Evolutionary conservation across 169 alveolate genomes (phyloP), one percentile per base, ranked within the genome.

Genomic region (Eimeria tenella): DNA sequence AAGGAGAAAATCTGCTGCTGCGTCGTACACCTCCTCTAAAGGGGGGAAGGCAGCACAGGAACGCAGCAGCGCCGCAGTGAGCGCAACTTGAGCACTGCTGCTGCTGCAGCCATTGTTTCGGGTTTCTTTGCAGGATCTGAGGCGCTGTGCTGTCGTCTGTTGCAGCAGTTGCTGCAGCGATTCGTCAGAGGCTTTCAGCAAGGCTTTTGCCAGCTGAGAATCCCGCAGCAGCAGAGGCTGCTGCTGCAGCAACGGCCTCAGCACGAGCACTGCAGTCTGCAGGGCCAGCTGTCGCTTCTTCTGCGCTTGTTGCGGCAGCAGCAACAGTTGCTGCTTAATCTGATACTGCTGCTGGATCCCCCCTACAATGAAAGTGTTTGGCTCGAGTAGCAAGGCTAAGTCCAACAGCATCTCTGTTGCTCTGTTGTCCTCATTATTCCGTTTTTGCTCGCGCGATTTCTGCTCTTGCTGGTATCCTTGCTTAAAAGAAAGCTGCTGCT

Each of bases 121-220:
- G 81, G 4, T 31, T 19, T n/a, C 5, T 3, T 13, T 50, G 86
- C 13, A 13, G 0, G 49, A 23, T 25, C 49, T 42, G 3, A 75
- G 10, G n/a, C 4, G n/a, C 4, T 42, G 25, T 49, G 86, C 86
- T 50, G 86, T 60, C 17, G 86, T 60, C 11, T 50, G 50, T 15
- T 75, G 86, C 62, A 75, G 65, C 86, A 75, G 86, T 11, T 52
- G 60, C 63, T 75, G 86, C 65, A 75, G 86, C n/a, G 49, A 25
- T 23, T 50, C 62, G 63, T 75, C 86, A 60, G 86, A 75, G 50
- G 86, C 86, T 56, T 75, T 56, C 86, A 50, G 50, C 86, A 75
- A 25, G 63, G 86, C 86, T 17, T 49, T 42, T 50, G 63, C 86
- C 15, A 75, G 86, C 86, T 13, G n/a, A 13, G 63, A 75, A 56